Base-by-base conservation (phyloP, 768 basidiomycete species). In the Rhodotorula babjevae region DNA sequence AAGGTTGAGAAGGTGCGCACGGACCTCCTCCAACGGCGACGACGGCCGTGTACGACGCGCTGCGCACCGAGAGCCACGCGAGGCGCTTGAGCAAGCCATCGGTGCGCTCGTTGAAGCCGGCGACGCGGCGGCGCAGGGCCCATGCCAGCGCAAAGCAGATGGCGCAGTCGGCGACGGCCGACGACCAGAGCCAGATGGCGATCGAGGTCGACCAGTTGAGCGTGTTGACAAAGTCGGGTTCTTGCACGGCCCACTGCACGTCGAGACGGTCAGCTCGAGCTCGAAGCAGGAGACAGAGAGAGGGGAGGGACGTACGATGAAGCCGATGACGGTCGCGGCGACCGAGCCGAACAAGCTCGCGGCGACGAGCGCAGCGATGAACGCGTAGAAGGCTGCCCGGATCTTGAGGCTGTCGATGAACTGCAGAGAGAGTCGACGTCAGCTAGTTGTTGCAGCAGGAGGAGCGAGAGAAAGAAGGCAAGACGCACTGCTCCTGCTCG, bases 21-120 rank as follows among this genome's bases (percentile, higher is more conserved):
- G 42, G 36, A 68, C 68, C 68, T 16, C 68, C 68, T 1, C 36
- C 61, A 16, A 68, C 47, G 21, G 68, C 55, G 15, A 68, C 53
- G n/a, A 68, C n/a, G 2, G 68, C 42, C 7, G 68, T 68, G 61
- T 63, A 68, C 15, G 61, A 19, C 25, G 68, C 68, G 29, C 61
- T 50, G 14, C 68, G 53, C 4, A 68, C 19, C 3, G 55, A 61
- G 25, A 58, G 25, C 42, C 57, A 27, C 33, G 63, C 63, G 25
- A 68, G 56, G 46, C 57, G 55, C 21, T 56, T 55, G 11, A 68
- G 55, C 4, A 58, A 25, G 11, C 53, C 50, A 25, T 68, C 68
- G 10, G 61, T 68, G 31, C 21, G n/a, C 2, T 1, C 0, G 47
- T 63, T 63, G 62, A 68, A 68, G 47, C 63, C 53, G 4, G 61